phyloP scores from a whole-genome alignment of 139 green algal genomes.

The Chlorella vulgaris region DNA sequence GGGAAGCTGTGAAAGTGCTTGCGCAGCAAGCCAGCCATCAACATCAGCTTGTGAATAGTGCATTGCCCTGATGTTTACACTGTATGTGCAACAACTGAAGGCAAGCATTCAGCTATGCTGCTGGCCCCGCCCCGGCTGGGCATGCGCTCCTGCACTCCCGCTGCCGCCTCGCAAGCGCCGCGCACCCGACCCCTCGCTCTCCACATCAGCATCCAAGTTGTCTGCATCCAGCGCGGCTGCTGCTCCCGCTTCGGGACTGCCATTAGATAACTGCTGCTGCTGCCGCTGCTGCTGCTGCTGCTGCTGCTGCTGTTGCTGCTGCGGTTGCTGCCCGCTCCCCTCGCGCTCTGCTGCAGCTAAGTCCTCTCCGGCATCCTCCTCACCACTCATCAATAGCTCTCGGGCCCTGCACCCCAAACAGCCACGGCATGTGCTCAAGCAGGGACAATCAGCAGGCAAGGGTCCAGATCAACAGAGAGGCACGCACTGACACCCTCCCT shows the following conservation, averaged over 20 bases:
- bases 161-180: neutral
- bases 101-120: neutral
- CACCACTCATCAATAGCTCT: neutral
- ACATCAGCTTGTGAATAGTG: no score
- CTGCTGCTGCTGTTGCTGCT: slow-evolving; percentile 6
- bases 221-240: neutral
- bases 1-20: no score
- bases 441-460: no score
- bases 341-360: neutral
- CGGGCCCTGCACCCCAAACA: no score
- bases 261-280: neutral
- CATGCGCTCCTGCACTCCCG: neutral
- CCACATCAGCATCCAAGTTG: slow-evolving; percentile 23
- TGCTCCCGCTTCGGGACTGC: neutral
- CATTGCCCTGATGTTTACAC: neutral
- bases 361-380: neutral
- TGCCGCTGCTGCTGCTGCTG: neutral
- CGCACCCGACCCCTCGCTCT: slow-evolving; percentile 13
- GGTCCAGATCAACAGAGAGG: no score
- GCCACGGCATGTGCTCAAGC: no score
- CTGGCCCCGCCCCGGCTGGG: neutral
- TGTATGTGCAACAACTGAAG: neutral
- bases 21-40: no score
- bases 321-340: neutral
- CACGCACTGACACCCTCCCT: neutral